Evolutionary conservation across 2,329 filamentous ascomycete species (phyloP).

Genomic region (Colletotrichum theobromicola): DNA sequence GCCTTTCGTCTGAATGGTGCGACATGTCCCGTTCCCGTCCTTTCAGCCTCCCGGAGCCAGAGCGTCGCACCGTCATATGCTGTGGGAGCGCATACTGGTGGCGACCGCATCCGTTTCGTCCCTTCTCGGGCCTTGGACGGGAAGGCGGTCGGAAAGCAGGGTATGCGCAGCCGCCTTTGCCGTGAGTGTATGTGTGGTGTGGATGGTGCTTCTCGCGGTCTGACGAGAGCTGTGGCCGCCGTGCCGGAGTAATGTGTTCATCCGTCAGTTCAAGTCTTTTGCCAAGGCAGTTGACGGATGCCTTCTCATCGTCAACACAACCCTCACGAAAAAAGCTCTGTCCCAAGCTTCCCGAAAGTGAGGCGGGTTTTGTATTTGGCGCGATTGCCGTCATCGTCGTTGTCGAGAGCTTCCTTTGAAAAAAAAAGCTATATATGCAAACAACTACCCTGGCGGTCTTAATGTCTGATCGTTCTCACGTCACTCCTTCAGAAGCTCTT

Average conservation of each 20-base stretch:
- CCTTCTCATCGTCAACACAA: neutral
- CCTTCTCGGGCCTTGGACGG: neutral
- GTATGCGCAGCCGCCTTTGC: neutral
- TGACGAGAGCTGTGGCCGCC: neutral
- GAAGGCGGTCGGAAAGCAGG: neutral
- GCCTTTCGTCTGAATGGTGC: conserved; percentile 15
- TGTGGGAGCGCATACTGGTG: neutral
- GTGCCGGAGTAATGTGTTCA: neutral
- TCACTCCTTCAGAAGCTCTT: neutral
- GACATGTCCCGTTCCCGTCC: conserved; percentile 7
- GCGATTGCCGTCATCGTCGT: neutral
- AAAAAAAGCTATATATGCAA: neutral
- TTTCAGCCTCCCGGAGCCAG: neutral
- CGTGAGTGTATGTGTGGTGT: neutral
- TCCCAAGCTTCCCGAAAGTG: neutral
- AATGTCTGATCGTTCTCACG: neutral
- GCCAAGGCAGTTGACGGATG: neutral
- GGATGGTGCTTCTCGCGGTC: neutral
- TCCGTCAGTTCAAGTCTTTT: neutral
- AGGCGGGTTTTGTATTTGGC: neutral
- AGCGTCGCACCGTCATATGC: neutral
- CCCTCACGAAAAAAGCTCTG: neutral
- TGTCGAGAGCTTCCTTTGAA: neutral
- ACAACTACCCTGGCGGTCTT: neutral
- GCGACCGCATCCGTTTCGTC: conserved; percentile 12